Base-by-base conservation (phyloP, 2,329 filamentous ascomycete genomes). In the Trichoderma sp. region DNA sequence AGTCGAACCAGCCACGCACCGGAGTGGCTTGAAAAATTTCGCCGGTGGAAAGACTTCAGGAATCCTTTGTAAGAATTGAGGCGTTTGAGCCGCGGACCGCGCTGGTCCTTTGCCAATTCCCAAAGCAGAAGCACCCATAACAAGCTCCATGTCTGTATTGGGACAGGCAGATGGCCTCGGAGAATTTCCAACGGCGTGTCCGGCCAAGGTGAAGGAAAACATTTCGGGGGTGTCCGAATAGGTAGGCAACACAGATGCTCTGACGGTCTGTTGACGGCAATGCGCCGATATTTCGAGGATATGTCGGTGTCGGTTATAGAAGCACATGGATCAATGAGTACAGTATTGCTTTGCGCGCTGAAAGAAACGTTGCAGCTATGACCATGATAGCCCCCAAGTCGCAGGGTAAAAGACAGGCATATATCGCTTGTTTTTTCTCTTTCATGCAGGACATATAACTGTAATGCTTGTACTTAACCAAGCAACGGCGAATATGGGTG, bases 191-290 rank as follows among this genome's bases (percentile, higher is more conserved):
- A 67, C 71, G 71, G 71, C 71, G 31, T 41, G 33, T 35, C 71
- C 71, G 63, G 71, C 45, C 38, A 60, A 31, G 63, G 71, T 60
- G 38, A 66, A 31, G 21, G 33, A 50, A n/a, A 67, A 35, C 50
- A 21, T 68, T 68, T 68, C 66, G 72, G 72, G 50, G 65, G 64
- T n/a, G 65, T 33, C 72, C 72, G 53, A 63, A 50, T n/a, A 50
- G 27, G 41, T n/a, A 33, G 27, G 41, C 69, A 73, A 6, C 56
- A 71, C 35, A 50, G 29, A 11, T 73, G 24, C 59, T 35, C 45
- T 14, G 24, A 29, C 29, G 14, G n/a, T n/a, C 31, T 38, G 9
- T 9, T 11, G 27, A 35, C 56, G 21, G 59, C 59, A 2, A 71
- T 41, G 21, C 31, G 12, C n/a, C 27, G 29, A 27, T 50, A 35